phyloP scores from a whole-genome alignment of 2,329 filamentous ascomycete species.

The Ophiostoma australiae region DNA sequence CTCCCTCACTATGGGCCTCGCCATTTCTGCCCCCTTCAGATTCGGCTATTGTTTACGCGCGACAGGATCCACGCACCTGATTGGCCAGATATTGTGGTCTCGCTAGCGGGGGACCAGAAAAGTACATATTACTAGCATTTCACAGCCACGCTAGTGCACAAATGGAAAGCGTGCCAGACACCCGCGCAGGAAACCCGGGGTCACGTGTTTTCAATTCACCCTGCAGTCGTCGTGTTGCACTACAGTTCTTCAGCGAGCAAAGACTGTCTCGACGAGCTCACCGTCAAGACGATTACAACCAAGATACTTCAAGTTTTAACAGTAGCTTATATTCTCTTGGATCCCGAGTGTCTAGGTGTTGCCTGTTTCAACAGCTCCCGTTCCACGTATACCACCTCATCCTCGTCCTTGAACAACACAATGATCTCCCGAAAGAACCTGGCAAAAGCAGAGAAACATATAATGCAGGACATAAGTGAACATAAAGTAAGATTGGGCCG shows the following conservation, averaged over 20 bases:
- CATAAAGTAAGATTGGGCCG: neutral
- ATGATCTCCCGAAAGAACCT: neutral
- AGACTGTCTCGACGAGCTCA: neutral
- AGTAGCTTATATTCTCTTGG: neutral
- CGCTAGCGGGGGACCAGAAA: conserved; percentile 11
- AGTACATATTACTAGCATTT: neutral
- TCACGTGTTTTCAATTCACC: neutral
- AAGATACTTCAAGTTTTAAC: neutral
- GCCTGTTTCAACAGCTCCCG: neutral
- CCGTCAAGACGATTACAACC: no score
- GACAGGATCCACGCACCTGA: conserved; percentile 7
- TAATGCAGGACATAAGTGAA: neutral
- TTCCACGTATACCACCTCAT: neutral
- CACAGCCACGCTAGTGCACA: neutral
- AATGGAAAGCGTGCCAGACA: conserved; percentile 3
- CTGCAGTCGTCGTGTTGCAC: neutral
- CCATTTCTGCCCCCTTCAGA: neutral
- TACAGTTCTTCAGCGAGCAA: neutral
- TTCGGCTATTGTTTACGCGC: conserved; percentile 16
- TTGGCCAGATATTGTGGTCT: conserved; percentile 14
- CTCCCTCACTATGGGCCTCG: neutral
- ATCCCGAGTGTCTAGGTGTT: neutral
- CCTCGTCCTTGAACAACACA: neutral
- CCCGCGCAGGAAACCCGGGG: neutral
- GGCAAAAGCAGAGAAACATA: neutral